Evolutionary conservation across 371 early-diverging fungal genomes (phyloP), one percentile per base, ranked within the genome.

Genomic region (Circinella minor): DNA sequence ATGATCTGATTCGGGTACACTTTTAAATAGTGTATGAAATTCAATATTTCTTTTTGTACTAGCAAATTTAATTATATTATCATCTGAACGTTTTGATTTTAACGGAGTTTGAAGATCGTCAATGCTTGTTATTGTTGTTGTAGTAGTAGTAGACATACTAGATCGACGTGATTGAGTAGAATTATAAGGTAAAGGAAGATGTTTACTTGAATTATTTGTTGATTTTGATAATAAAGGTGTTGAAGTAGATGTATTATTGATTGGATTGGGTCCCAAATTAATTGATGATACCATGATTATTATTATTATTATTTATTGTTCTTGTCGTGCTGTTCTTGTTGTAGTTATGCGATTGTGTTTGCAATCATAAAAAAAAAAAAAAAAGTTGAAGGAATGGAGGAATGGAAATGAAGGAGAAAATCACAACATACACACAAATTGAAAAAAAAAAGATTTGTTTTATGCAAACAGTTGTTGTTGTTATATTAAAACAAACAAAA

Each of bases 11-110:
- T 86, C 85, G 17, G 90, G 90, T 3, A 92, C 83, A 69, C 86
- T 86, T 55, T 82, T 74, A 68, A 92, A 92, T 36, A 90, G 73
- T 13, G 83, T 51, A 71, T 92, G 91, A 65, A 90, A 90, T 55
- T 92, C 92, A 13, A 66, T 65, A 61, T 86, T 86, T 39, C 89
- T 71, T 55, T 85, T 85, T 49, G 76, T 79, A 65, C 77, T 86
- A 9, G 88, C 86, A 34, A 77, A 27, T 20, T 65, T 51, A 5
- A n/a, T 51, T 48, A 49, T 55, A 17, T 10, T 55, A 15, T 51
- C 51, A n/a, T 36, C 61, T 9, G 61, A 61, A 61, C 36, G 61
- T 51, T 51, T 51, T 5, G 61, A 36, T 13, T 61, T 61, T 8
- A 39, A 37, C 36, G 61, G 61, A 39, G 38, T 63, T 63, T 63